These are phyloP conservation scores for Climacium dendroides DNA, from an alignment of 225 moss, liverwort and hornwort genomes.

Conservation along the genomic window DNA sequence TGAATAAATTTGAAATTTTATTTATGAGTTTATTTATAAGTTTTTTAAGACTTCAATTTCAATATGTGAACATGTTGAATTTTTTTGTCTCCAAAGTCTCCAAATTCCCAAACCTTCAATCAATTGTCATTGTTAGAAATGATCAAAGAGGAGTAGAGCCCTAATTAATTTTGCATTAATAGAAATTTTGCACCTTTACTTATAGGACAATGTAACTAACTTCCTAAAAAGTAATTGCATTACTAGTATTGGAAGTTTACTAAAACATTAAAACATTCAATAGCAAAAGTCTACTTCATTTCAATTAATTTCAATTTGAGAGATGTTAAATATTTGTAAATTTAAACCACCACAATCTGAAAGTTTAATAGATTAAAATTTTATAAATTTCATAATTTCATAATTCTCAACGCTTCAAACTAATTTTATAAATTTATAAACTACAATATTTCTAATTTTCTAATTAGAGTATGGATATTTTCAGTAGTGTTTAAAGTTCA, in stretches of 20 bases:
- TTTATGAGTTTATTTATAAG: neutral
- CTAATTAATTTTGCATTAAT: neutral
- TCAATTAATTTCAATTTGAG: neutral
- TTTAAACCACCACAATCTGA: neutral
- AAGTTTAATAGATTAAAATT: neutral
- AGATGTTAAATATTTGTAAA: neutral
- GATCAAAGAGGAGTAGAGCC: neutral
- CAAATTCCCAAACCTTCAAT: neutral
- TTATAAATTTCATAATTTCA: neutral
- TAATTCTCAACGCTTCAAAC: neutral
- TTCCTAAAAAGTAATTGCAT: neutral
- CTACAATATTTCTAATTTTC: neutral
- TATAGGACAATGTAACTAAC: neutral
- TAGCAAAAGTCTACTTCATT: neutral
- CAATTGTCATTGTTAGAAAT: neutral
- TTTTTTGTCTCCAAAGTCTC: neutral
- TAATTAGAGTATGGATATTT: neutral
- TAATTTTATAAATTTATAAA: neutral
- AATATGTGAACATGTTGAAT: neutral
- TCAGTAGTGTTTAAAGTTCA: no score
- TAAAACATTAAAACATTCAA: neutral
- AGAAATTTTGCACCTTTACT: neutral
- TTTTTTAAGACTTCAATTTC: neutral
- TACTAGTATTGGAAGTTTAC: neutral
- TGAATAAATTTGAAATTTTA: no score